These are phyloP conservation scores for Daedaleopsis sinensis DNA, from an alignment of 768 basidiomycete species.

Conservation along the genomic window DNA sequence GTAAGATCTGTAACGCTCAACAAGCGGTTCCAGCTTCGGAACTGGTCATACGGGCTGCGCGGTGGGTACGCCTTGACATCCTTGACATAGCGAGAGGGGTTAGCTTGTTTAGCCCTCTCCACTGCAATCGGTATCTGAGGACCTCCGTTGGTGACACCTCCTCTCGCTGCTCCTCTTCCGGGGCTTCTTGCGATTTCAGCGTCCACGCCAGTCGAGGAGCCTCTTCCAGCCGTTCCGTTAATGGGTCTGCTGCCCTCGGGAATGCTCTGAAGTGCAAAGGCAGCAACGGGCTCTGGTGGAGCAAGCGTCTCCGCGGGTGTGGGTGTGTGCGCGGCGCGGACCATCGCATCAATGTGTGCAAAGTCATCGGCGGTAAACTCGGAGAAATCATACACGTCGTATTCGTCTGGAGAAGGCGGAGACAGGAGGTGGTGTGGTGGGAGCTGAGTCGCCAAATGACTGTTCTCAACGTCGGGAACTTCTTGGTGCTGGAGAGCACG, in stretches of 20 bases:
- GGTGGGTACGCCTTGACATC: neutral
- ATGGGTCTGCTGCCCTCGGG: neutral
- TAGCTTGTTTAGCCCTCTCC: constrained; percentile 18
- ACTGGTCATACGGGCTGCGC: constrained; percentile 42
- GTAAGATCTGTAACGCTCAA: constrained; percentile 69
- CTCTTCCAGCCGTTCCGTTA: neutral
- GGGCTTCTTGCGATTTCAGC: no score
- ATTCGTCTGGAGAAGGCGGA: constrained; percentile 39
- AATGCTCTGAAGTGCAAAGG: neutral
- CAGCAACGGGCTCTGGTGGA: neutral
- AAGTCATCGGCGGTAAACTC: constrained; percentile 64
- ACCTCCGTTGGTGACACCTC: constrained; percentile 18
- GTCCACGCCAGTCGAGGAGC: neutral
- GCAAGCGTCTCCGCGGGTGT: neutral
- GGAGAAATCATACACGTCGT: constrained; percentile 51
- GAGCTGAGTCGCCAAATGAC: neutral
- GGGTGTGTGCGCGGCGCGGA: constrained; percentile 21
- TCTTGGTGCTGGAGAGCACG: neutral
- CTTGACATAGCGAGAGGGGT: constrained; percentile 19
- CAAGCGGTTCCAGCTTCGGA: constrained; percentile 43
- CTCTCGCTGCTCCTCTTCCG: neutral
- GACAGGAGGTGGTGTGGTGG: constrained; percentile 22
- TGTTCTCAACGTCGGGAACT: neutral
- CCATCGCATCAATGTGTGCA: constrained; percentile 47
- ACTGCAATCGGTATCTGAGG: constrained; percentile 27